Evolutionary conservation across 148 eudicot species (phyloP), one percentile per base, ranked within the genome.

Genomic region (Rhododendron molle): DNA sequence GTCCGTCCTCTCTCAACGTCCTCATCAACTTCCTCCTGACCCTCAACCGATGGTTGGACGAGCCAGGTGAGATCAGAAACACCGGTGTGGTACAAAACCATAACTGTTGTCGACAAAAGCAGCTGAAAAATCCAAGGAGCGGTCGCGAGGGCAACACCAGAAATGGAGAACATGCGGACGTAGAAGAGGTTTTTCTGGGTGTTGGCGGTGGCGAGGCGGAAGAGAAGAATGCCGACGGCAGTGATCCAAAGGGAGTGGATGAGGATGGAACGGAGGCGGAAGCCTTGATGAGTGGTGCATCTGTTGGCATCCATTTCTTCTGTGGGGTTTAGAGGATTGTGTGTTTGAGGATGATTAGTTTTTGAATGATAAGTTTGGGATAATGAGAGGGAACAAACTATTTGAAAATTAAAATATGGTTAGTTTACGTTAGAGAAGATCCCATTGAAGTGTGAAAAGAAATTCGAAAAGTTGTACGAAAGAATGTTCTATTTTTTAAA

Each of bases 131-230:
- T 32, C 85, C 85, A 83, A 6, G 78, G 85, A 14, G 60, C 85
- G 2, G 85, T 83, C 78, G 85, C 85, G 9, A 83, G 77, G 4
- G 49, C 20, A 10, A 16, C 76, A 1, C 85, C 78, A 23, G 85
- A 44, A n/a, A 83, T 83, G 78, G 85, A 74, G 18, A 80, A 80
- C 30, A 49, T 15, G 20, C 4, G 36, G 26, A 80, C 43, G 82
- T 83, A 83, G 23, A 83, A 7, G 60, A 83, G 13, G 28, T 9
- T 32, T 46, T 74, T 74, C 13, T 83, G 78, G 74, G 85, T 69
- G 56, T 83, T 83, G 85, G 85, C 85, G 60, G 85, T 83, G 85
- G 78, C 85, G 44, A 83, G 78, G 78, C 85, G 78, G 85, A 83
- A 69, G 85, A 83, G 54, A 18, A 83, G 11, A 9, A 69, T 7